phyloP scores from a whole-genome alignment of 371 early-diverging fungal species.

The Phascolomyces articulosus region DNA sequence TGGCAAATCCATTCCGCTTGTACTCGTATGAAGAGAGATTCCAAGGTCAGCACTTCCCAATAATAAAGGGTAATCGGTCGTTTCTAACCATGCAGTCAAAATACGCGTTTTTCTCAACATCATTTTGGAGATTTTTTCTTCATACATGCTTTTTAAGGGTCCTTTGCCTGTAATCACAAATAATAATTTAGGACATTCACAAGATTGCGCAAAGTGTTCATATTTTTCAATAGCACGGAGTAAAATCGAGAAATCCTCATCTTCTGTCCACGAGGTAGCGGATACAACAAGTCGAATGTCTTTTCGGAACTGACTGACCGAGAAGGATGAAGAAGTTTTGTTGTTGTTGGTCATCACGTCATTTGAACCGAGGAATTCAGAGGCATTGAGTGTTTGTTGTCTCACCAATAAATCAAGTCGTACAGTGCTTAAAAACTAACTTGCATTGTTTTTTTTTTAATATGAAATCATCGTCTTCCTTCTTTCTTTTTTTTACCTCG shows the following conservation, averaged over 20 bases:
- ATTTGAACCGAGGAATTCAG: conserved; percentile 24
- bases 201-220: conserved; percentile 32
- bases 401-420: conserved; percentile 46
- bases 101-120: conserved; percentile 62
- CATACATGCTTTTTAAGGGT: conserved; percentile 75
- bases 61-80: conserved; percentile 84
- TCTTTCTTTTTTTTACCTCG: conserved; percentile 43
- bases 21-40: conserved; percentile 88
- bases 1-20: conserved; percentile 94
- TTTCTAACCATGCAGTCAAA: conserved; percentile 81
- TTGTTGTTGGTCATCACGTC: conserved; percentile 10
- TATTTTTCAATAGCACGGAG: conserved; percentile 73
- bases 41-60: conserved; percentile 92
- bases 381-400: conserved; percentile 31
- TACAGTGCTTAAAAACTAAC: conserved; percentile 38
- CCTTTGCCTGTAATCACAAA: conserved; percentile 96
- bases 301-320: conserved; percentile 31
- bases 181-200: conserved; percentile 61
- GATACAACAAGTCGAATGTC: conserved; percentile 80
- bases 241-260: conserved; percentile 91
- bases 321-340: neutral
- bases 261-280: conserved; percentile 96
- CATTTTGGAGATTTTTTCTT: conserved; percentile 60
- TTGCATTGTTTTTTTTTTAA: conserved; percentile 1
- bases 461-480: too few species aligned